phyloP scores from a whole-genome alignment of 2,329 filamentous ascomycete species.

The Microthyrium microscopicum region DNA sequence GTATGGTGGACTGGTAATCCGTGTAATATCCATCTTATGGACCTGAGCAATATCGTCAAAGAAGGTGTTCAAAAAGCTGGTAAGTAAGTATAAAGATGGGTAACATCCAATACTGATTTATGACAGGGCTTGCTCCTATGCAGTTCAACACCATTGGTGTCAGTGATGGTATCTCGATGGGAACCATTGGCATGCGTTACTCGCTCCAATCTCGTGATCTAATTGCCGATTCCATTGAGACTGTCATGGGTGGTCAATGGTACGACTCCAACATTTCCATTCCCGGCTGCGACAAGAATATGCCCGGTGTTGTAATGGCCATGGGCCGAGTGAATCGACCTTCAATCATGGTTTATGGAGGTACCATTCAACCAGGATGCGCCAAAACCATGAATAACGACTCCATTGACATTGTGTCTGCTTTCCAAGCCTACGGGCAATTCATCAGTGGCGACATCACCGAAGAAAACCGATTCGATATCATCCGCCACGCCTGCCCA shows the following conservation, averaged over 20 bases:
- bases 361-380: constrained; percentile 84
- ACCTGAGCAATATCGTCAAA: constrained; percentile 65
- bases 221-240: constrained; percentile 96
- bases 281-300: constrained; percentile 98
- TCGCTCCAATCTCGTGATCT: constrained; percentile 88
- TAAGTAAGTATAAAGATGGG: background rate
- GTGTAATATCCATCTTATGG: constrained; percentile 97
- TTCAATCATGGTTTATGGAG: constrained; percentile 94
- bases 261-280: constrained; percentile 96
- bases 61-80: constrained; percentile 52
- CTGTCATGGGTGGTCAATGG: constrained; percentile 97
- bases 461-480: constrained; percentile 83
- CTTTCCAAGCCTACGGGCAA: constrained; percentile 94
- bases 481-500: constrained; percentile 82
- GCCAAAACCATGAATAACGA: constrained; percentile 55
- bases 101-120: background rate
- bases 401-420: constrained; percentile 83
- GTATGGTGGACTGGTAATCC: constrained; percentile 98
- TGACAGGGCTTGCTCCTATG: constrained; percentile 60
- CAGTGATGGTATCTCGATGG: constrained; percentile 96
- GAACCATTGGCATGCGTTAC: constrained; percentile 91
- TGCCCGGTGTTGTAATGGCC: constrained; percentile 52
- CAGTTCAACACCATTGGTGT: constrained; percentile 99
- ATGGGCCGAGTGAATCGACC: constrained; percentile 93
- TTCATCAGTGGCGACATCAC: constrained; percentile 83